Conservation (phyloP, 106 monocot genomes). For the Gastrodia elata region DNA sequence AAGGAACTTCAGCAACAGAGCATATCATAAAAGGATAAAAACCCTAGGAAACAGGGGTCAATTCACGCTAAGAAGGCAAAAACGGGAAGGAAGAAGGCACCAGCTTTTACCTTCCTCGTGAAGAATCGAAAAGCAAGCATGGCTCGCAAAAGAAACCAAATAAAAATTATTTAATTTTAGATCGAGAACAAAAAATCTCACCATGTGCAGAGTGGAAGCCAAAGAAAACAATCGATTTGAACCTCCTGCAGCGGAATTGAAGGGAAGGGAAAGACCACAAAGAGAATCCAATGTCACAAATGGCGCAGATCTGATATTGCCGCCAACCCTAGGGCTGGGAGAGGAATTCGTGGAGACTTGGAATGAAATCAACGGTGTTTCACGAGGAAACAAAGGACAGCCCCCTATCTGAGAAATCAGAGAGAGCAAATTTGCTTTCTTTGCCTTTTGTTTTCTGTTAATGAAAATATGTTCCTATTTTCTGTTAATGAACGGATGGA, state of each 20-base stretch:
- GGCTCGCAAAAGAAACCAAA: background rate
- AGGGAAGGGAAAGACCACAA: background rate
- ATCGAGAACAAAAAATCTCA: background rate
- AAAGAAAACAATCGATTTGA: background rate
- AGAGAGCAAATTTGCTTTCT: no score
- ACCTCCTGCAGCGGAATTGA: background rate
- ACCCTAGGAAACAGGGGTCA: background rate
- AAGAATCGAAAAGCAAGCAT: background rate
- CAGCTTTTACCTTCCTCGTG: background rate
- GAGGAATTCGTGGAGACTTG: background rate
- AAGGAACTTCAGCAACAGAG: background rate
- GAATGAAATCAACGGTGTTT: background rate
- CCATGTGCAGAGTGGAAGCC: background rate
- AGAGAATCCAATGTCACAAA: constrained; percentile 1
- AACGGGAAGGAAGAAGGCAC: background rate
- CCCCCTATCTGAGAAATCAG: no score
- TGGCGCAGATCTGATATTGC: background rate
- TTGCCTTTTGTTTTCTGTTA: no score
- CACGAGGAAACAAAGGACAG: background rate
- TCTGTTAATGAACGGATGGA: no score
- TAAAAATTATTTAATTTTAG: background rate
- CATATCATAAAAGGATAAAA: background rate
- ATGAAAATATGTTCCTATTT: no score
- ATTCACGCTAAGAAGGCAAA: background rate
- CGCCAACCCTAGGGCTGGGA: constrained; percentile 1